A percentile compares a stretch with the other conserved stretches of the same genome.
Conservation (phyloP, 192 early-diverging fungal species). For the Thamnidium elegans region DNA sequence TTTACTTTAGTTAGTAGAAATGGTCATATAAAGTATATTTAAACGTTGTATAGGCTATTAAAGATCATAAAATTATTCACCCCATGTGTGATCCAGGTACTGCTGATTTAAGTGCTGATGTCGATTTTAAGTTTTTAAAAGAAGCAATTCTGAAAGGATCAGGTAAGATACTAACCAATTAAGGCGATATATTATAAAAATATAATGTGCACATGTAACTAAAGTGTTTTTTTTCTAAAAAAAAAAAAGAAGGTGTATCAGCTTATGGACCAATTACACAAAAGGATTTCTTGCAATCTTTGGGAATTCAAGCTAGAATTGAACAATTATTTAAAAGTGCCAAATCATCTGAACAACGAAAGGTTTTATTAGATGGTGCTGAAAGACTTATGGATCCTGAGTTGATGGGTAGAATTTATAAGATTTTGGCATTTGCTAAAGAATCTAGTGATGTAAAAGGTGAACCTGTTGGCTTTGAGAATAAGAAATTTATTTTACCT, state of each 20-base stretch:
- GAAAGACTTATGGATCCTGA: slow-evolving; percentile 72
- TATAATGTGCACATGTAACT: background rate
- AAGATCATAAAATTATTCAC: slow-evolving; percentile 75
- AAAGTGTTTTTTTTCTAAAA: background rate
- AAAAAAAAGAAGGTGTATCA: slow-evolving; percentile 13
- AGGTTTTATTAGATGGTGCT: slow-evolving; percentile 65
- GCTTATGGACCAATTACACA: slow-evolving; percentile 82
- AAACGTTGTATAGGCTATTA: slow-evolving; percentile 63
- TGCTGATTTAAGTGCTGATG: slow-evolving; percentile 88
- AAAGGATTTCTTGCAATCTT: slow-evolving; percentile 64
- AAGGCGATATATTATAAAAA: background rate
- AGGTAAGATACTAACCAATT: slow-evolving; percentile 5
- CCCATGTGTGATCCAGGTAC: slow-evolving; percentile 79
- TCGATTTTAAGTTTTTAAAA: slow-evolving; percentile 80
- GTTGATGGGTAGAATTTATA: slow-evolving; percentile 88
- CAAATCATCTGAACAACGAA: slow-evolving; percentile 43
- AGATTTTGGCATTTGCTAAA: slow-evolving; percentile 57
- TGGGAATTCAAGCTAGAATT: slow-evolving; percentile 80
- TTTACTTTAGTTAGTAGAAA: background rate
- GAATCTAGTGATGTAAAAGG: background rate
- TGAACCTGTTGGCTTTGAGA: background rate
- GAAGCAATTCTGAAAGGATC: slow-evolving; percentile 43
- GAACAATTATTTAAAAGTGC: slow-evolving; percentile 64
- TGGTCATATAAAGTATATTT: background rate
- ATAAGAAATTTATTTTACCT: background rate